Base-by-base conservation (phyloP, 192 early-diverging fungal genomes). In the Phlyctochytrium arcticum region DNA sequence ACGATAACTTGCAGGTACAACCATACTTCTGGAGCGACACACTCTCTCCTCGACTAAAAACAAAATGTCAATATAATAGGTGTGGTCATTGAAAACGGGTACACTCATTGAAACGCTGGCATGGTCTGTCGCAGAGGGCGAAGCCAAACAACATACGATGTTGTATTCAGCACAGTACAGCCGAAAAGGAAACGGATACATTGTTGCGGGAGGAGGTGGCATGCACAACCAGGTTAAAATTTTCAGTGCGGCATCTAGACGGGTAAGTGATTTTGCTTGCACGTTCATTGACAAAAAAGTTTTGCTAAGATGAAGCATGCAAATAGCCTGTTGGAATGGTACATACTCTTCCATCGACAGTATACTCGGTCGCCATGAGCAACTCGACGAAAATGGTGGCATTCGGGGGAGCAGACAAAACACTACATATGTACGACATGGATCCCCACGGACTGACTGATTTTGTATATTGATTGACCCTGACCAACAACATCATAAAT, bases 161-260 rank as follows among this genome's bases (percentile, higher is more conserved):
- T 39, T 82, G 4, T 82, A 82, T 48, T 70, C 73, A 24, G 67
- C 62, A 3, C n/a, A 29, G 8, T 75, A 67, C 60, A 60, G 67
- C 31, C 29, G 47, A 31, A 57, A 64, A 3, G 57, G 56, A n/a
- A 66, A 37, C 15, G 30, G 50, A 46, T 77, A 68, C 53, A 59
- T 79, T 31, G 27, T 82, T 23, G 76, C 80, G 3, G 80, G 72
- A 6, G 80, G 80, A 3, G 63, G 67, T 23, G 72, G 69, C 8
- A 15, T 36, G 55, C 54, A 31, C n/a, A 78, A 75, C 42, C 71
- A 80, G 39, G 67, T 80, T 12, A 76, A 71, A 57, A 27, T 82
- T 54, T 80, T 78, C 37, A 51, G 54, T 26, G 33, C 36, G 29
- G 34, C 39, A 3, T 4, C 33, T 12, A 62, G 54, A 34, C 39